Conservation (phyloP, 345 rosid species). For the Hibiscus tridactylites region DNA sequence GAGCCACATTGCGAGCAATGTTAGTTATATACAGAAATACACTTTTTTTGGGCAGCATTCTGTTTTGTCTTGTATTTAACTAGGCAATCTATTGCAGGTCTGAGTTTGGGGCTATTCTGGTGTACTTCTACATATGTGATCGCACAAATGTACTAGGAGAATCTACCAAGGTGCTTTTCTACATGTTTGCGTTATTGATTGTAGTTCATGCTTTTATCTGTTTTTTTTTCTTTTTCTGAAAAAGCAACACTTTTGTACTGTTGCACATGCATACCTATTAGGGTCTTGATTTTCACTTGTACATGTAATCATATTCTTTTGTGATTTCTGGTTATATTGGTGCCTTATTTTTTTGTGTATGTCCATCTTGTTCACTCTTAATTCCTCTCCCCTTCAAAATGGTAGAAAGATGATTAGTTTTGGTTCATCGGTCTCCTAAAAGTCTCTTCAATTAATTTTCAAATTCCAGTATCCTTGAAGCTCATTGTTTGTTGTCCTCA, state of each 20-base stretch:
- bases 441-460: neutral
- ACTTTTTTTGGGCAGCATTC: neutral
- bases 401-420: neutral
- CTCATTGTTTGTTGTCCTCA: neutral
- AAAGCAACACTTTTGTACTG: neutral
- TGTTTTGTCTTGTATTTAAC: slow-evolving; percentile 10
- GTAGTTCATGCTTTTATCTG: slow-evolving; percentile 1
- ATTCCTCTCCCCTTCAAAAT: neutral
- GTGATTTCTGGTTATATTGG: neutral
- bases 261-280: neutral
- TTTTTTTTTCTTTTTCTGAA: neutral
- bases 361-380: neutral
- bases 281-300: neutral
- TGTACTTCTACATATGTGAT: slow-evolving; percentile 78
- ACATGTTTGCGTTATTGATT: slow-evolving; percentile 2
- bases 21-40: slow-evolving; percentile 22
- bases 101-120: slow-evolving; percentile 67
- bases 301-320: neutral
- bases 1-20: slow-evolving; percentile 80
- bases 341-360: neutral
- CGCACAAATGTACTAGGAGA: slow-evolving; percentile 67
- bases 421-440: neutral
- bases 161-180: slow-evolving; percentile 60
- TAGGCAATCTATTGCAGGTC: slow-evolving; percentile 44
- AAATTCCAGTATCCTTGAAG: neutral